Base-by-base conservation (phyloP, 1,139 yeast species). In the Groenewaldozyma auringiensis region DNA sequence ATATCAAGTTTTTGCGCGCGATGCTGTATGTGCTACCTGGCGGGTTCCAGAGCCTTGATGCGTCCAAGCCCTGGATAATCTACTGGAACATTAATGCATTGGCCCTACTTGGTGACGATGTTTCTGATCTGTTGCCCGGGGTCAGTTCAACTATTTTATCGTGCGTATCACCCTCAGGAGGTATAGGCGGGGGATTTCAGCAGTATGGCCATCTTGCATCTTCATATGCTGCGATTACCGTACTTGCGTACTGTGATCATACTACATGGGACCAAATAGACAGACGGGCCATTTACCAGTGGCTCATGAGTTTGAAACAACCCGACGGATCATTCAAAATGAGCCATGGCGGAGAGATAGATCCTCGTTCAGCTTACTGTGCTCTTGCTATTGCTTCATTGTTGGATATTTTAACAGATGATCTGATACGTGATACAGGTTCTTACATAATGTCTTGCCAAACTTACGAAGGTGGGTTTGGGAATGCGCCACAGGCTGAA, bases 381-480 rank as follows among this genome's bases (percentile, higher is more conserved):
- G 95, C 83, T 0, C 63, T 94, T 16, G 77, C 81, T n/a, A 72
- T 83, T 4, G 88, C 94, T 0, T 72, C 83, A 0, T 58, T 89
- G 48, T 71, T 89, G 36, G 72, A 78, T 51, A 70, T 88, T 1
- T 43, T 79, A 35, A 81, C 88, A 0, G 78, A 75, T 0, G 84
- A 83, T 49, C 65, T 92, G n/a, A 55, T 66, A 1, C 67, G 66
- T 13, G 77, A 76, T 11, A 73, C 79, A 0, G 69, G 70, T 1
- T 74, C 72, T 9, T 92, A 89, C 81, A 55, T 92, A n/a, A 56
- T 67, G 0, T 54, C 61, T 9, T 87, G 96, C 56, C 98, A 92
- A 63, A 84, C 94, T 0, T 89, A 76, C 63, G 98, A 94, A 65
- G 98, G 99, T 21, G 98, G 98, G 0, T 85, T 89, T 65, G 85